Conservation (phyloP, 768 basidiomycete genomes). For the Calvatia gigantea region DNA sequence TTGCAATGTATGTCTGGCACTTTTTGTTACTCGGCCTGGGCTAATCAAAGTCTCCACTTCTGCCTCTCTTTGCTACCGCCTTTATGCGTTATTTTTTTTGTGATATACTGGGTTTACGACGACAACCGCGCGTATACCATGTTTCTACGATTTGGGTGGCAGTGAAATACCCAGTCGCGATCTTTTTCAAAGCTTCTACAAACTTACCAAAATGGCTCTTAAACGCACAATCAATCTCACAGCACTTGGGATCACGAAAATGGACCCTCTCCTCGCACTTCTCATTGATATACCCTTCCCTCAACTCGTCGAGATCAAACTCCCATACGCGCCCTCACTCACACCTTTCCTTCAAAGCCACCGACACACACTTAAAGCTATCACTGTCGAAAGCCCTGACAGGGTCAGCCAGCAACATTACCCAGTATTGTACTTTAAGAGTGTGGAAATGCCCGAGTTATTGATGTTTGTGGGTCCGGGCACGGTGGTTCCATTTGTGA, state of each 20-base stretch:
- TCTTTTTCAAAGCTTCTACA: constrained; percentile 13
- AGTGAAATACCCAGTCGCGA: constrained; percentile 3
- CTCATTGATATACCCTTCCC: constrained; percentile 8
- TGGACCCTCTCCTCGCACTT: constrained; percentile 6
- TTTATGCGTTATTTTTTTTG: not conserved
- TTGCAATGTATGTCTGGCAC: constrained; percentile 6
- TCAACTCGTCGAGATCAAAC: constrained; percentile 8
- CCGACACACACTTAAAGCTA: not conserved
- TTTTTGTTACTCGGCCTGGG: not conserved
- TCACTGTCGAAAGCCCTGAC: constrained; percentile 12
- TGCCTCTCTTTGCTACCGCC: no score
- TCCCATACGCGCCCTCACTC: constrained; percentile 12
- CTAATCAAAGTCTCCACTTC: not conserved
- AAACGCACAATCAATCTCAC: constrained; percentile 4
- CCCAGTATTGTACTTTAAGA: not conserved
- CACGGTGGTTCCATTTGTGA: constrained; percentile 12
- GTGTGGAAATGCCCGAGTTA: constrained; percentile 10
- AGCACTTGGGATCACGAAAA: constrained; percentile 12
- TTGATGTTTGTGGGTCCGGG: constrained; percentile 13
- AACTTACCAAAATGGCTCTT: constrained; percentile 11
- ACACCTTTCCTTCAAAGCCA: constrained; percentile 12
- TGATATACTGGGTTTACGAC: not conserved
- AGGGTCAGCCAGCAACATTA: no score
- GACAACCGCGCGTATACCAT: not conserved
- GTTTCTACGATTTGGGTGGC: not conserved